A percentile compares a stretch with the other conserved stretches of the same genome.
phyloP scores from a whole-genome alignment of 73 alveolate species.

The Uronychia setigera region DNA sequence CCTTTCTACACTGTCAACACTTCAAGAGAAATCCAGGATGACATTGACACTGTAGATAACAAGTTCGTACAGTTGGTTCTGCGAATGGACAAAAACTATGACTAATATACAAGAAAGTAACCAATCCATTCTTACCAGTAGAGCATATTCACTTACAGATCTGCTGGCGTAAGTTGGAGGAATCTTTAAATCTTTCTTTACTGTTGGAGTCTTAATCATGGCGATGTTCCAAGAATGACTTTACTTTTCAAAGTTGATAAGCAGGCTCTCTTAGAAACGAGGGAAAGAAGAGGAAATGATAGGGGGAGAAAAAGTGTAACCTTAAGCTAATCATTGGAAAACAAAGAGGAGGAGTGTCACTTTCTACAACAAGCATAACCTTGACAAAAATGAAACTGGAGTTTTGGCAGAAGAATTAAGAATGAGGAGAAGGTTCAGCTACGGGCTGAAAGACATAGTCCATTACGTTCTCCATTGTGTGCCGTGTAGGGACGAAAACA shows the following conservation, averaged over 20 bases:
- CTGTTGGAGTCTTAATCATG: conserved; percentile 5
- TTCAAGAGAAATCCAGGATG: not conserved
- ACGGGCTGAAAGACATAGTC: not conserved
- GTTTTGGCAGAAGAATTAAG: not conserved
- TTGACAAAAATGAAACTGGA: not conserved
- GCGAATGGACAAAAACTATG: conserved; percentile 20
- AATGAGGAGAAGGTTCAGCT: not conserved
- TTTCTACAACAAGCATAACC: not conserved
- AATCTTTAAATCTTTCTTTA: conserved; percentile 14
- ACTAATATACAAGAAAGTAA: conserved; percentile 14
- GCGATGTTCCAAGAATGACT: conserved; percentile 18
- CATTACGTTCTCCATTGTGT: not conserved
- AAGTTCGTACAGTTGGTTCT: not conserved
- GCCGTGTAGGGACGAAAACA: not conserved
- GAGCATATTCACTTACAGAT: conserved; percentile 17
- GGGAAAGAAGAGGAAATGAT: no score
- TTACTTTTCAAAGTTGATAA: conserved; percentile 4
- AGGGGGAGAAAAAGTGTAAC: no score
- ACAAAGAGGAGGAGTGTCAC: no score
- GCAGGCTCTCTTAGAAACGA: not conserved
- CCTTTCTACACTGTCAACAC: not conserved
- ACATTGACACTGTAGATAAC: not conserved
- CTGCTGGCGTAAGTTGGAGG: conserved; percentile 44
- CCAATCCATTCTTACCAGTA: no score
- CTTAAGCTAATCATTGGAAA: no score